Conservation (phyloP, 2,329 filamentous ascomycete genomes). For the Fusarium guadeloupense region DNA sequence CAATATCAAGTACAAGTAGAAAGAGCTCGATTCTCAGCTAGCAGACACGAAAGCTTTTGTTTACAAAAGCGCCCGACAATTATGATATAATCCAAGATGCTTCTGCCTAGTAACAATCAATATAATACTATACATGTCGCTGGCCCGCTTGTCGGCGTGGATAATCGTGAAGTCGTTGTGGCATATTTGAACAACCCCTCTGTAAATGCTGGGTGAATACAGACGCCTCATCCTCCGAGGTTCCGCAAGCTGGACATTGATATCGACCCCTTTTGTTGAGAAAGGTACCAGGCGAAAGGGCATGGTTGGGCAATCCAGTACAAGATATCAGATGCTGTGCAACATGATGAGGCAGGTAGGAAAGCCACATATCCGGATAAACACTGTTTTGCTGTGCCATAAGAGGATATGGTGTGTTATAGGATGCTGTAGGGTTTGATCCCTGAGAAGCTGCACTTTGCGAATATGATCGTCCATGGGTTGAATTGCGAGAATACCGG, state of each 20-base stretch:
- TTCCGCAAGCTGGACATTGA: conserved; percentile 14
- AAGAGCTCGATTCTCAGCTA: no score
- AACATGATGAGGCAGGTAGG: neutral
- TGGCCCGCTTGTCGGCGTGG: no score
- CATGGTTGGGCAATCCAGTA: neutral
- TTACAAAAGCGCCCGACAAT: no score
- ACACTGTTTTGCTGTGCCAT: neutral
- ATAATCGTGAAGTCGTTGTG: neutral
- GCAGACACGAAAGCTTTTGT: no score
- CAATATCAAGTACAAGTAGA: no score
- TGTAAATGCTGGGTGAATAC: conserved; percentile 11
- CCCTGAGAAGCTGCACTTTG: neutral
- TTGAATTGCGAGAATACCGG: neutral
- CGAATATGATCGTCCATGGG: conserved; percentile 4
- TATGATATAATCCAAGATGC: no score
- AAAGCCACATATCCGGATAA: neutral
- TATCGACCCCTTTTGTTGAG: conserved; percentile 6
- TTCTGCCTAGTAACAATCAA: no score
- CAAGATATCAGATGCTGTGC: neutral
- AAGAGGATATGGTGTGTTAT: neutral
- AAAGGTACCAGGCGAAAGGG: neutral
- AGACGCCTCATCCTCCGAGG: neutral
- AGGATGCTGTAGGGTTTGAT: conserved; percentile 1
- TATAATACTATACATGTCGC: neutral
- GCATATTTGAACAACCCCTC: neutral